Evolutionary conservation across 2,329 filamentous ascomycete genomes (phyloP).

Genomic region (Aspergillus neoniger): DNA sequence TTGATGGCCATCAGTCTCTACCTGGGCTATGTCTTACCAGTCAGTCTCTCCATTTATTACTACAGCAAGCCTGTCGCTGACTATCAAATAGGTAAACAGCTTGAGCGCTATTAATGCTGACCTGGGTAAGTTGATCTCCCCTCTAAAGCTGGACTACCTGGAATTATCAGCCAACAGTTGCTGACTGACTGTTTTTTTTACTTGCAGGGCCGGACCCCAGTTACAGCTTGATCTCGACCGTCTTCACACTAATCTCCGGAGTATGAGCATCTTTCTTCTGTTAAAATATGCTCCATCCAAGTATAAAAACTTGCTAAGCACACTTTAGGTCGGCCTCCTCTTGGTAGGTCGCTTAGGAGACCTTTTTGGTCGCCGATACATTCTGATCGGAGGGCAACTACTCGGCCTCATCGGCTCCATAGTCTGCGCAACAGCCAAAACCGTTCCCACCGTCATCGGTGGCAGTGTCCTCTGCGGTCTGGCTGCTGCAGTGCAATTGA

Average conservation of each 20-base stretch:
- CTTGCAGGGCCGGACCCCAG: constrained; percentile 27
- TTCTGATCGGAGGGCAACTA: constrained; percentile 30
- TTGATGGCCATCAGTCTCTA: constrained; percentile 22
- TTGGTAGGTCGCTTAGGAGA: constrained; percentile 38
- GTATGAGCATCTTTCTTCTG: constrained; percentile 8
- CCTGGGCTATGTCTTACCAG: constrained; percentile 25
- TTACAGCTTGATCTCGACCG: constrained; percentile 31
- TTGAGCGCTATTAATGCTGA: constrained; percentile 31
- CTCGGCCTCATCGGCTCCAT: constrained; percentile 42
- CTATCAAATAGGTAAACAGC: constrained; percentile 16
- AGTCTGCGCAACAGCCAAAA: constrained; percentile 39
- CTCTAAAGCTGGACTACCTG: background rate
- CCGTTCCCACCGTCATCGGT: constrained; percentile 40
- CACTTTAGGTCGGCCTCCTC: constrained; percentile 27
- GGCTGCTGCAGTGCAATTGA: constrained; percentile 40
- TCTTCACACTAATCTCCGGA: constrained; percentile 26
- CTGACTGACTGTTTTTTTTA: background rate
- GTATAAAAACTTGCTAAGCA: background rate
- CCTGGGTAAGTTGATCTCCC: constrained; percentile 11
- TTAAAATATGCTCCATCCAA: background rate
- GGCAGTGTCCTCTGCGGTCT: constrained; percentile 43
- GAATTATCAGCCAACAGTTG: too few species aligned
- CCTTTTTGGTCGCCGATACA: constrained; percentile 41
- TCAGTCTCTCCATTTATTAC: background rate
- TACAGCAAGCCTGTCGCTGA: background rate